Evolutionary conservation across 129 eudicot species (phyloP).

Genomic region (Daucus carota): DH1_v3.0 NC_030381.2:55095501-55096000

Average conservation of each 20-base stretch:
- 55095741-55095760: constrained; percentile 77
- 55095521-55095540: constrained; percentile 74
- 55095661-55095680: constrained; percentile 45
- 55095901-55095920: not conserved
- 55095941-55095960: not conserved
- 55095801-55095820: not conserved
- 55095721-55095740: constrained; percentile 77
- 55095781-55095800: constrained; percentile 1
- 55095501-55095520: constrained; percentile 72
- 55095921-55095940: not conserved
- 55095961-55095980: not conserved
- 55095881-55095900: not conserved
- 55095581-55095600: constrained; percentile 14
- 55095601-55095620: not conserved
- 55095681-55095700: constrained; percentile 70
- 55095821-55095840: not conserved
- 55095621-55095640: not conserved
- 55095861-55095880: not conserved
- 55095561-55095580: constrained; percentile 67
- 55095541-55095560: constrained; percentile 75
- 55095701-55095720: constrained; percentile 90
- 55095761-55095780: constrained; percentile 30
- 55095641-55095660: constrained; percentile 62
- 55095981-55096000: not conserved
- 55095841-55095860: not conserved